These are phyloP conservation scores for Clohesyomyces aquaticus DNA, from an alignment of 495 filamentous ascomycete species.

Conservation along the genomic window DNA sequence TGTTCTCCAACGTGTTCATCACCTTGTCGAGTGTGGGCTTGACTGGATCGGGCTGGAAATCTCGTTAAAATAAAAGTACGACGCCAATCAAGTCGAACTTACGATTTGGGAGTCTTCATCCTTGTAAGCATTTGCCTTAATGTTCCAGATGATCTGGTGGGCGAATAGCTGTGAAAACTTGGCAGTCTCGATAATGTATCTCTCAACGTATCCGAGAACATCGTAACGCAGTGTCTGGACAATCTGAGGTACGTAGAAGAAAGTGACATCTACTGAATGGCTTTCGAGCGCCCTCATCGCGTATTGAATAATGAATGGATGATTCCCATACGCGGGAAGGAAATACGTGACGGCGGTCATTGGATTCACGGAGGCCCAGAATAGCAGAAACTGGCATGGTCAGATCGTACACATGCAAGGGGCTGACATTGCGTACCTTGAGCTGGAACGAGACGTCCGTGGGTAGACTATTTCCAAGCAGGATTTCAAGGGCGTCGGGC, in stretches of 20 bases:
- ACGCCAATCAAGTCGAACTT: conserved; percentile 46
- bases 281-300: conserved; percentile 93
- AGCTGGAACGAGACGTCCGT: conserved; percentile 80
- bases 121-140: conserved; percentile 98
- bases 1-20: conserved; percentile 76
- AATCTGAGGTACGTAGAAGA: conserved; percentile 98
- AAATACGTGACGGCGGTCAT: conserved; percentile 92
- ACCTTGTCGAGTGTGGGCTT: conserved; percentile 94
- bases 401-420: conserved; percentile 39
- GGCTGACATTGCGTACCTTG: conserved; percentile 59
- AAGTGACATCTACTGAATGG: conserved; percentile 92
- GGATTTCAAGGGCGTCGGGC: conserved; percentile 76
- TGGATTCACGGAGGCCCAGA: conserved; percentile 92
- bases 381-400: conserved; percentile 76
- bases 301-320: conserved; percentile 94
- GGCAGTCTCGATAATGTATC: conserved; percentile 94
- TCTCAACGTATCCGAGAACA: conserved; percentile 88
- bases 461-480: conserved; percentile 77
- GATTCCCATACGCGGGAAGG: conserved; percentile 87
- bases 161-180: conserved; percentile 96
- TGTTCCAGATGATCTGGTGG: conserved; percentile 99
- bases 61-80: background rate
- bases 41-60: conserved; percentile 75
- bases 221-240: conserved; percentile 97
- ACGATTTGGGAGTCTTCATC: conserved; percentile 91